phyloP scores from a whole-genome alignment of 331 rosid genomes.

The Stylosanthes scabra region DNA sequence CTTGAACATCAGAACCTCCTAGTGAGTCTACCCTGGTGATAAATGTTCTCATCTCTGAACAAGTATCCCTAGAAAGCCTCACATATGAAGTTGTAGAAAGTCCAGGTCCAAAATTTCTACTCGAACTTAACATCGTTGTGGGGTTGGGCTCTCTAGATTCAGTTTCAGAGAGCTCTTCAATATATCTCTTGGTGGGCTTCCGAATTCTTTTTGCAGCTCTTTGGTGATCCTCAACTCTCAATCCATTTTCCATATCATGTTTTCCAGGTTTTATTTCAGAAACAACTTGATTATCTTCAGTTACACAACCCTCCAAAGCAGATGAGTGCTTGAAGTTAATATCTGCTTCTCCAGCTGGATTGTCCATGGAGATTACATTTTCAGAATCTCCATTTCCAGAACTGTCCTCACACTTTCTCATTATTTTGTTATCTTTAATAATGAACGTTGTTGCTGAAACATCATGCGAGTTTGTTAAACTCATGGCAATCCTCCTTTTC shows the following conservation, averaged over 20 bases:
- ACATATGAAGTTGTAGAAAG: constrained; percentile 48
- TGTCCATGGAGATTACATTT: constrained; percentile 41
- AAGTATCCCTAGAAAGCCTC: constrained; percentile 55
- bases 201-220: constrained; percentile 85
- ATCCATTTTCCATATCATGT: constrained; percentile 52
- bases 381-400: constrained; percentile 48
- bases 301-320: constrained; percentile 42
- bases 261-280: constrained; percentile 49
- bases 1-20: constrained; percentile 80
- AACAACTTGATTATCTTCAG: constrained; percentile 57
- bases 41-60: constrained; percentile 63
- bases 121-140: constrained; percentile 46
- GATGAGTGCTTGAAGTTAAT: constrained; percentile 51
- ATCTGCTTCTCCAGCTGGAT: constrained; percentile 44
- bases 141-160: constrained; percentile 69
- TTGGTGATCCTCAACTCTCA: constrained; percentile 57
- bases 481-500: constrained; percentile 94
- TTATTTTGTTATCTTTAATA: constrained; percentile 65
- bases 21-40: constrained; percentile 76
- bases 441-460: constrained; percentile 75
- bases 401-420: constrained; percentile 54
- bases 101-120: constrained; percentile 51
- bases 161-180: constrained; percentile 93
- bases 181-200: constrained; percentile 95
- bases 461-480: constrained; percentile 87